These are phyloP conservation scores for Suillus weaverae DNA, from an alignment of 768 basidiomycete genomes.

Conservation along the genomic window DNA sequence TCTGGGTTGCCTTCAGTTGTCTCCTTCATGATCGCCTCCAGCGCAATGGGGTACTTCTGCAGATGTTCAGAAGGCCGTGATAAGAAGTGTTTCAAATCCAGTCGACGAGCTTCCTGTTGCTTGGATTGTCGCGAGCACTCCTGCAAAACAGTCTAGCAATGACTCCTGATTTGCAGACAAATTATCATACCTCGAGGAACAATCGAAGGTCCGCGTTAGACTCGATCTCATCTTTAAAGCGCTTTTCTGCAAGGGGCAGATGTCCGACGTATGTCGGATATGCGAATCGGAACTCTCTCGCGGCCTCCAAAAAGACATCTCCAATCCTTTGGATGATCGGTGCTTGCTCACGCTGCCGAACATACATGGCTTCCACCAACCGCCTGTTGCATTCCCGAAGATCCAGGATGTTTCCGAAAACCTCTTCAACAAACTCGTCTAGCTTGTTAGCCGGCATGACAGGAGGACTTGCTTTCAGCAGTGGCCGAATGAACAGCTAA, in stretches of 20 bases:
- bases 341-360: conserved; percentile 80
- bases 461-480: conserved; percentile 51
- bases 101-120: conserved; percentile 55
- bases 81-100: conserved; percentile 64
- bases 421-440: conserved; percentile 84
- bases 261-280: conserved; percentile 88
- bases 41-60: conserved; percentile 70
- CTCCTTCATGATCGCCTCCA: conserved; percentile 85
- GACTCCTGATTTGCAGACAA: neutral
- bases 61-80: conserved; percentile 63
- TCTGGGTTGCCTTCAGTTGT: conserved; percentile 83
- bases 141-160: conserved; percentile 12
- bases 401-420: conserved; percentile 87
- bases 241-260: conserved; percentile 81
- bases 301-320: conserved; percentile 84
- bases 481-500: conserved; percentile 56
- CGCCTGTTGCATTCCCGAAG: conserved; percentile 81
- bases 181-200: conserved; percentile 72
- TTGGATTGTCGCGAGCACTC: conserved; percentile 44
- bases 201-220: conserved; percentile 76
- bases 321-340: conserved; percentile 85
- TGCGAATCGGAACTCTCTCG: conserved; percentile 81
- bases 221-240: conserved; percentile 84
- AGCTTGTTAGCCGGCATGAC: conserved; percentile 57
- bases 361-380: conserved; percentile 83